Conservation (phyloP, 2,329 filamentous ascomycete genomes). For the Clathrospora elynae region DNA sequence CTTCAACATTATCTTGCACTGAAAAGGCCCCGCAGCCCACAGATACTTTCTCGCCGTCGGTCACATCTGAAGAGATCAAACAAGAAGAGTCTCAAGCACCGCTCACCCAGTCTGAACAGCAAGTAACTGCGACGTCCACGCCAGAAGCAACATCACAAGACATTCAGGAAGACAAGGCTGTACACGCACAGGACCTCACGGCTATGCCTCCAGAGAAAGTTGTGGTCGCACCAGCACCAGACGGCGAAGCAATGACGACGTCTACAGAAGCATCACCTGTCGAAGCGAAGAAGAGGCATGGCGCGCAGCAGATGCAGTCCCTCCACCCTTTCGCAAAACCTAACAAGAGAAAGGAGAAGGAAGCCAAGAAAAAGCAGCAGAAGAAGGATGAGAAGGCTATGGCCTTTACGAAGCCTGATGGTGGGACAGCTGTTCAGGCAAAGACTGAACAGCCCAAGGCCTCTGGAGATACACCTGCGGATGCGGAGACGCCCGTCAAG, state of each 20-base stretch:
- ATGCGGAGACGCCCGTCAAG: not conserved
- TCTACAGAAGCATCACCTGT: not conserved
- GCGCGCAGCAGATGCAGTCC: slow-evolving; percentile 37
- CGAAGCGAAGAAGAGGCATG: slow-evolving; percentile 25
- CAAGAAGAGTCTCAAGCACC: not conserved
- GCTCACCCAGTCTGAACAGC: not conserved
- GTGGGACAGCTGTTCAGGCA: not conserved
- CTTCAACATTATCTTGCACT: not conserved
- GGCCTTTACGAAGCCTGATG: slow-evolving; percentile 7
- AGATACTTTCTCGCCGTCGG: not conserved
- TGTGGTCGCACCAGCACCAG: not conserved
- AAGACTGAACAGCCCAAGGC: not conserved
- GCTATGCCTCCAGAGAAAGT: not conserved
- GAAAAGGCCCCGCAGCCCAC: not conserved
- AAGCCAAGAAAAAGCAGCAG: slow-evolving; percentile 46
- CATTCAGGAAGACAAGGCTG: not conserved
- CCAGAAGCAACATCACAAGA: not conserved
- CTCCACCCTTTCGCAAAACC: slow-evolving; percentile 37
- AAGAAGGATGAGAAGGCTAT: slow-evolving; percentile 26
- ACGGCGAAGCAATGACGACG: not conserved
- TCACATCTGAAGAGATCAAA: not conserved
- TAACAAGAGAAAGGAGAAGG: slow-evolving; percentile 41
- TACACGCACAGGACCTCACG: not conserved
- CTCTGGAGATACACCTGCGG: not conserved
- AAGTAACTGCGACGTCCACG: not conserved